Conservation (phyloP, 495 filamentous ascomycete species). For the Annulohypoxylon stygium region DNA sequence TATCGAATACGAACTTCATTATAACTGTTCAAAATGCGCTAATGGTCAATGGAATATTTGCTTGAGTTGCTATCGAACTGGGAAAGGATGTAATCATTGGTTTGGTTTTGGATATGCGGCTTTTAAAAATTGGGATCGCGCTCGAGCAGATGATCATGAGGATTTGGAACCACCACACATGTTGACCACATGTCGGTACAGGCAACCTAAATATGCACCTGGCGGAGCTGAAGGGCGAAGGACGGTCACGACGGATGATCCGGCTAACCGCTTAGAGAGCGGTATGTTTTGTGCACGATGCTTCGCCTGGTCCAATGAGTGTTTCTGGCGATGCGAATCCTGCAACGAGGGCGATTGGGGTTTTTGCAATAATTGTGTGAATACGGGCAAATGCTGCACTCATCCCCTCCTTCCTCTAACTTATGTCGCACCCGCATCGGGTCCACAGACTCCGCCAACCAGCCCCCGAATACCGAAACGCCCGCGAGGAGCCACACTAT, state of each 20-base stretch:
- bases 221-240: conserved; percentile 64
- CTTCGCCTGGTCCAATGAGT: conserved; percentile 75
- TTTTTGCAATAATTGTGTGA: conserved; percentile 86
- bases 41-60: conserved; percentile 82
- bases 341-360: conserved; percentile 96
- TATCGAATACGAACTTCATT: conserved; percentile 86
- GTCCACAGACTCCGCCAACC: conserved; percentile 35
- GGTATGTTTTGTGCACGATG: conserved; percentile 89
- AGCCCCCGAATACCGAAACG: conserved; percentile 47
- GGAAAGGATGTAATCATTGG: conserved; percentile 83
- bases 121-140: conserved; percentile 67
- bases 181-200: conserved; percentile 75
- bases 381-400: conserved; percentile 79
- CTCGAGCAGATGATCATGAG: conserved; percentile 38
- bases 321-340: conserved; percentile 83
- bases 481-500: conserved; percentile 53
- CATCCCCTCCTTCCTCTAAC: conserved; percentile 79
- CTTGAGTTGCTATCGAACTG: conserved; percentile 77
- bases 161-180: conserved; percentile 71
- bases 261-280: conserved; percentile 73
- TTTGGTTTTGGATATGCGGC: conserved; percentile 79
- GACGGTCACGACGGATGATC: conserved; percentile 73
- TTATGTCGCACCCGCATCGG: conserved; percentile 48
- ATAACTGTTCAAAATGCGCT: conserved; percentile 77
- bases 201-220: conserved; percentile 61